These are phyloP conservation scores for Erodium maritimum DNA, from an alignment of 345 rosid species.

Conservation along the genomic window DNA sequence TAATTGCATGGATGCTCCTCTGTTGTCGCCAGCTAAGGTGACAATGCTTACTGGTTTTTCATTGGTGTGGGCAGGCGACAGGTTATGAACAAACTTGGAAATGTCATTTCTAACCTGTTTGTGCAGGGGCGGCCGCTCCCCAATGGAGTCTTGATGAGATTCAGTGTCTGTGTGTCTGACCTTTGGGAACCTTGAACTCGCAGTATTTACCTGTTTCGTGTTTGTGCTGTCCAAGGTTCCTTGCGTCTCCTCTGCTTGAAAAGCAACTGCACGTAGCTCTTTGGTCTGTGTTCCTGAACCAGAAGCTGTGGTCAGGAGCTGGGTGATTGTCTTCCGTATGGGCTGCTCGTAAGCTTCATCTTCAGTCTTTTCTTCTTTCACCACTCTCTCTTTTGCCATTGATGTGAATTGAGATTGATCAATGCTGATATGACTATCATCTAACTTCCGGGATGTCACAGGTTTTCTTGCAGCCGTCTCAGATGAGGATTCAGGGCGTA, in stretches of 20 bases:
- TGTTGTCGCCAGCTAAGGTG: conserved; percentile 80
- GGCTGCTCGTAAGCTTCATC: conserved; percentile 16
- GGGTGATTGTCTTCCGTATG: conserved; percentile 12
- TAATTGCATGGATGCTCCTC: conserved; percentile 62
- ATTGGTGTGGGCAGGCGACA: conserved; percentile 26
- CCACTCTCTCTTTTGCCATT: conserved; percentile 10
- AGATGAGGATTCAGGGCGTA: not conserved
- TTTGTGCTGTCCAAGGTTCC: conserved; percentile 12
- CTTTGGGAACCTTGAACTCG: not conserved
- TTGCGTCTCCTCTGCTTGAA: conserved; percentile 20
- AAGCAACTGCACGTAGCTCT: conserved; percentile 12
- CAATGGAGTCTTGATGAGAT: conserved; percentile 3
- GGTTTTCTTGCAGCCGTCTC: not conserved
- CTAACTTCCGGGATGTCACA: not conserved
- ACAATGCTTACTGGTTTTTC: conserved; percentile 33
- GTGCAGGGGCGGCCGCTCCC: conserved; percentile 29
- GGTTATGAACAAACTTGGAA: conserved; percentile 41
- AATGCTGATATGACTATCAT: not conserved
- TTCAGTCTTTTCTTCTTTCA: conserved; percentile 10
- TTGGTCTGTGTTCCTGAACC: conserved; percentile 12
- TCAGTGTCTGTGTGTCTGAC: not conserved
- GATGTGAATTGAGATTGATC: not conserved
- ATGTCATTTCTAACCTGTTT: conserved; percentile 49
- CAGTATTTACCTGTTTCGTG: not conserved
- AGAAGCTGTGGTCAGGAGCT: conserved; percentile 8